A percentile compares a stretch with the other conserved stretches of the same genome.
These are phyloP conservation scores for Tuber magnatum DNA, from an alignment of 495 filamentous ascomycete species.

Conservation along the genomic window DNA sequence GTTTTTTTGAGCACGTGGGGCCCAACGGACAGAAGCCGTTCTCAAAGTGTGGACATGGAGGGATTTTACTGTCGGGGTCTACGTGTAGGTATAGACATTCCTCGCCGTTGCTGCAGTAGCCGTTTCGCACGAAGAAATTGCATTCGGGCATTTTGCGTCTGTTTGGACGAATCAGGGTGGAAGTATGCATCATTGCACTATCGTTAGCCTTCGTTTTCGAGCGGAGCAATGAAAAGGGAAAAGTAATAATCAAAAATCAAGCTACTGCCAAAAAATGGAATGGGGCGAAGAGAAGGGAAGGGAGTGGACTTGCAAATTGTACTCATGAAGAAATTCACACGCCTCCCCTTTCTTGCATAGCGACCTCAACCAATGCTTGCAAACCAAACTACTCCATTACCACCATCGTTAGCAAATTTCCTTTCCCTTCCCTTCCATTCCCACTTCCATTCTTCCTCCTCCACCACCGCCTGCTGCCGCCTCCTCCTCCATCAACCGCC, in stretches of 20 bases:
- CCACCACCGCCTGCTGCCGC: neutral
- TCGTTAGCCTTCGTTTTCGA: neutral
- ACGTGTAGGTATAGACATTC: constrained; percentile 96
- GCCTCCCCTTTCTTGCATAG: constrained; percentile 93
- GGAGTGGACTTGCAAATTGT: constrained; percentile 59
- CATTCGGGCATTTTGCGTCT: constrained; percentile 90
- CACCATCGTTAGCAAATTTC: constrained; percentile 15
- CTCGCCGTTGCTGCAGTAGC: constrained; percentile 91
- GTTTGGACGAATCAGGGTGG: neutral
- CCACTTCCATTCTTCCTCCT: neutral
- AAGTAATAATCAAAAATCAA: neutral
- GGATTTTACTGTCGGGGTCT: constrained; percentile 68
- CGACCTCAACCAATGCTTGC: constrained; percentile 97
- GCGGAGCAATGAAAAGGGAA: neutral
- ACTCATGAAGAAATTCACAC: constrained; percentile 97
- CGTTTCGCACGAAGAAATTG: constrained; percentile 79
- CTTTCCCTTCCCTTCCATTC: neutral
- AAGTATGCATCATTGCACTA: neutral
- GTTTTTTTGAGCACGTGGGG: constrained; percentile 74
- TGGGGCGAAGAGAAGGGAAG: neutral
- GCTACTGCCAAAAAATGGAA: neutral
- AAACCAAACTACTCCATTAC: constrained; percentile 54
- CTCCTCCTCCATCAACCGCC: neutral
- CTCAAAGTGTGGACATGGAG: constrained; percentile 89
- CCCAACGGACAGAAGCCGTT: constrained; percentile 91